Percentiles rank a stretch among this genome's conserved stretches.
phyloP scores from a whole-genome alignment of 306 rosid genomes.

The Vicia faba region DNA sequence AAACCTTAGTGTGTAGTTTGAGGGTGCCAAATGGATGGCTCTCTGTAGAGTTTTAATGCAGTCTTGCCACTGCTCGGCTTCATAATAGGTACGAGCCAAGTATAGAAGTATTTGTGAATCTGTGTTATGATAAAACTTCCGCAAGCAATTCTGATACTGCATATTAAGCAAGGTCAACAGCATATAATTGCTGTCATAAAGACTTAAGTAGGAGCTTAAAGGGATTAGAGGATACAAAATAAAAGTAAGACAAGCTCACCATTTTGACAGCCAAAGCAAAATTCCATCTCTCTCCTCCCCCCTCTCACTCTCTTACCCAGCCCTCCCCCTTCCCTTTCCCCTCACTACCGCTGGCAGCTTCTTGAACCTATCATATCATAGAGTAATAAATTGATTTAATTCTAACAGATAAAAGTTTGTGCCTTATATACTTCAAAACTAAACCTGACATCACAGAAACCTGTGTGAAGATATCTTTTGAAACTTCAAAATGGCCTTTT shows the following conservation, averaged over 20 bases:
- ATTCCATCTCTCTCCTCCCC: too few species aligned
- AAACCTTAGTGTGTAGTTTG: conserved; percentile 93
- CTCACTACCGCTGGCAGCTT: conserved; percentile 99
- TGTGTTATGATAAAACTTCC: conserved; percentile 89
- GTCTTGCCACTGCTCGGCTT: conserved; percentile 99
- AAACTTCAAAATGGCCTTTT: conserved; percentile 98
- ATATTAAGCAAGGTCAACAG: conserved; percentile 44
- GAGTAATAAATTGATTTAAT: conserved; percentile 37
- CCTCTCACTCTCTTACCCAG: too few species aligned
- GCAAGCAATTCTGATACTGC: conserved; percentile 99
- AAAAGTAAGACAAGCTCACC: conserved; percentile 52
- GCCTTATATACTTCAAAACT: conserved; percentile 28
- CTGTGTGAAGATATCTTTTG: conserved; percentile 88
- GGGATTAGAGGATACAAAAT: conserved; percentile 26
- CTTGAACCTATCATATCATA: conserved; percentile 79
- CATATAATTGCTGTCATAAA: conserved; percentile 32
- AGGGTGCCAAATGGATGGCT: conserved; percentile 97
- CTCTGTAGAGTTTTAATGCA: conserved; percentile 89
- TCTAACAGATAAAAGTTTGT: conserved; percentile 34
- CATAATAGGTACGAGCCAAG: conserved; percentile 94
- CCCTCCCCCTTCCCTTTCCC: too few species aligned
- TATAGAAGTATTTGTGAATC: conserved; percentile 95
- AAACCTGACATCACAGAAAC: conserved; percentile 43
- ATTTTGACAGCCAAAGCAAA: conserved; percentile 93
- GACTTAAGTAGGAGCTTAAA: conserved; percentile 20